Base-by-base conservation (phyloP, 2,329 filamentous ascomycete species). In the Didymella segeticola region DNA sequence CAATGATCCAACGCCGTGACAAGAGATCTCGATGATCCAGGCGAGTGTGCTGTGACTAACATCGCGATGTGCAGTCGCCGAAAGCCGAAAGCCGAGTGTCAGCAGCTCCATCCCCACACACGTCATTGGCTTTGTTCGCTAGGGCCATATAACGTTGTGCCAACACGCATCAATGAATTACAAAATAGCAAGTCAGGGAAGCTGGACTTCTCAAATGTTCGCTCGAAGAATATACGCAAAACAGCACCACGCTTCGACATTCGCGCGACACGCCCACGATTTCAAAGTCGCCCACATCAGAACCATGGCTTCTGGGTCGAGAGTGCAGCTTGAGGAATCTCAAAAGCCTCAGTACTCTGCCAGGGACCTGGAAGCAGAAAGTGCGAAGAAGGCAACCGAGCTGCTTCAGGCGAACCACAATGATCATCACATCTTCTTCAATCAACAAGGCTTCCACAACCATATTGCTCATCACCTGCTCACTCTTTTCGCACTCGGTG, bases 391-490 rank as follows among this genome's bases (percentile, higher is more conserved):
- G 54, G 81, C 83, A 1, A 88, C 86, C 3, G 79, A 89, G 58
- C 75, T 96, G 4, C 77, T 97, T 15, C 90, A 96, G 69, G 78
- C 86, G 52, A 92, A 96, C 67, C 82, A 95, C 60, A 83, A 83
- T 23, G 86, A 76, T 78, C 82, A 92, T 63, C 89, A 96, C 68
- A 88, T 92, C 53, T 96, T 88, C 76, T 96, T 92, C 80, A 96
- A 95, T 57, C 56, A 82, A 0, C 68, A 74, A 1, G 88, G 89
- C 0, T 96, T 89, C 58, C 93, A 97, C 70, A 80, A 96, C 71
- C 92, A 96, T 67, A 90, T 95, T 56, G 82, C 82, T 3, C 92
- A 96, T 64, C 87, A 91, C 29, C 76, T 96, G 5, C 82, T 96
- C 10, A 86, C 87, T 14, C 78, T 95, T 25, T 96, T 88, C 71